Evolutionary conservation across 805 yeast genomes (phyloP), one percentile per base, ranked within the genome.

Genomic region (Spathaspora boniae): DNA sequence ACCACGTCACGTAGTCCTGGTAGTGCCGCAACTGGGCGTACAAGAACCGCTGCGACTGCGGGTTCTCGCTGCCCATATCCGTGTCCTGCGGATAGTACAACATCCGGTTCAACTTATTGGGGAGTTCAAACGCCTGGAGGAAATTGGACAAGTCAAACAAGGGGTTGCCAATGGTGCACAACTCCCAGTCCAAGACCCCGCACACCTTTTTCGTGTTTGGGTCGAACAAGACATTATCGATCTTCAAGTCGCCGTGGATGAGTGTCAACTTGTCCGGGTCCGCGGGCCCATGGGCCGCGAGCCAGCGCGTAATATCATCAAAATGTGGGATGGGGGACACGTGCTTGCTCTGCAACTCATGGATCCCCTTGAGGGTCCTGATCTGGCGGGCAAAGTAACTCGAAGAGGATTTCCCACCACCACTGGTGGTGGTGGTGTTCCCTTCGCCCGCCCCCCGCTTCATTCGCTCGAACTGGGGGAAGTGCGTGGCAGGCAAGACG

Each of bases 171-270:
- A 74, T 60, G 0, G 84, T 78, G 43, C 82, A 76, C 26, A 78
- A 56, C 49, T 78, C 85, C 85, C 85, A 78, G 48, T 78, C 84
- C 27, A 78, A 58, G 2, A 78, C 73, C 0, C 82, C 82, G 32
- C 71, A 56, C 3, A 78, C 75, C 29, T 53, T 51, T 15, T 70
- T 68, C 30, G 67, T 63, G 1, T 67, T 68, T 44, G 77, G 78
- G 54, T 81, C 71, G 58, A 73, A 72, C 22, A 83, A 69, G 43
- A 82, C 62, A 59, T 82, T 68, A 65, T 83, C 82, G 48, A 74
- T 65, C 60, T 79, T 74, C 68, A 72, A 70, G 60, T 80, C 79
- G 29, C 89, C 85, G 44, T 78, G 85, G 25, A 78, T 75, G 37
- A 78, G 61, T 2, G 70, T 58, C 26, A 67, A 58, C 9, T 58